Evolutionary conservation across 75 land plant species (phyloP).

Genomic region (Azolla pinnata): DNA sequence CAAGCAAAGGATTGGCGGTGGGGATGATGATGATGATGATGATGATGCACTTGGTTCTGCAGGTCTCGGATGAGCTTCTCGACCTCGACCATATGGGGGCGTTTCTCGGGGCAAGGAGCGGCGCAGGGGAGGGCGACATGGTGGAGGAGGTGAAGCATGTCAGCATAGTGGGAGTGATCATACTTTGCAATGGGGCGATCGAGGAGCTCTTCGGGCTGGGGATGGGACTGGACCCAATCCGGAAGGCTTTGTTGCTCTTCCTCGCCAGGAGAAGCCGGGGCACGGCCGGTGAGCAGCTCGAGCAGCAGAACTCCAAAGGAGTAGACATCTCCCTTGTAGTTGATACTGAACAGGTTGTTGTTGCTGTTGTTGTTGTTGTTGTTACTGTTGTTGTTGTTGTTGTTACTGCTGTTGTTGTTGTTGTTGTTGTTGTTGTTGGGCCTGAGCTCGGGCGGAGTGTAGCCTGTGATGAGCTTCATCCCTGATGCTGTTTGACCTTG

Average conservation of each 20-base stretch:
- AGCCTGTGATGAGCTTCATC: conserved; percentile 15
- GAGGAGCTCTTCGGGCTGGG: conserved; percentile 34
- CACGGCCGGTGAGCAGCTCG: conserved; percentile 43
- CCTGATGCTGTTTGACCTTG: neutral
- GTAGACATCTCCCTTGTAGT: conserved; percentile 59
- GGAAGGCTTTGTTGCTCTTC: conserved; percentile 16
- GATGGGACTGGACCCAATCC: conserved; percentile 18
- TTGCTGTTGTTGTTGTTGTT: too few relatives aligned
- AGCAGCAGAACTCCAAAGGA: conserved; percentile 51
- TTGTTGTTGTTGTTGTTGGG: too few relatives aligned
- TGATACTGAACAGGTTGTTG: conserved; percentile 7
- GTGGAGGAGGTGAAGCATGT: conserved; percentile 41
- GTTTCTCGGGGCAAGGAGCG: conserved; percentile 50
- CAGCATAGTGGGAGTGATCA: conserved; percentile 51
- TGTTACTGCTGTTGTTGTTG: too few relatives aligned
- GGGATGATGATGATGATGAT: too few relatives aligned
- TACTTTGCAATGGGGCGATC: conserved; percentile 44
- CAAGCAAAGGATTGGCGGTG: too few relatives aligned
- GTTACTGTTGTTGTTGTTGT: too few relatives aligned
- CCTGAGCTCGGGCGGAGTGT: conserved; percentile 46
- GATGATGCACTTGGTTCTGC: too few relatives aligned
- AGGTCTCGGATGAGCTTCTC: too few relatives aligned
- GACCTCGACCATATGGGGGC: conserved; percentile 80
- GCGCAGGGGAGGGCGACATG: conserved; percentile 56
- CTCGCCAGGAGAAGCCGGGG: conserved; percentile 20